Evolutionary conservation across 306 rosid genomes (phyloP).

Genomic region (Acacia melanoxylon): DNA sequence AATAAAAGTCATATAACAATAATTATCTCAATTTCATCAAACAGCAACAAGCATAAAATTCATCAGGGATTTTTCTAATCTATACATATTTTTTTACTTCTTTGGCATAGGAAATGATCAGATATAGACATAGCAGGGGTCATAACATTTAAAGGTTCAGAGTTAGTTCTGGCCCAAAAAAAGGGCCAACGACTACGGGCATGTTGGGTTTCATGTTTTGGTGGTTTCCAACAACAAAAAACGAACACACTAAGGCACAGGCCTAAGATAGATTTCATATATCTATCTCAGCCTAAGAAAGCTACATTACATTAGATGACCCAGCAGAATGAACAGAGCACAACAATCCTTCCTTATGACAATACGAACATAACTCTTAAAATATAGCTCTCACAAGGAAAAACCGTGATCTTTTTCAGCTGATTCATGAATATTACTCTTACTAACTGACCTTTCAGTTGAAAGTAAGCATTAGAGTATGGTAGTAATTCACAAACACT

Average conservation of each 20-base stretch:
- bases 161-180: neutral
- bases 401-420: conserved; percentile 5
- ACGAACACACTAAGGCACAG: neutral
- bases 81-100: neutral
- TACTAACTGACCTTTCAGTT: neutral
- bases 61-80: neutral
- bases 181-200: neutral
- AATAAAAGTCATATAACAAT: neutral
- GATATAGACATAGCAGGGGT: neutral
- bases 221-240: neutral
- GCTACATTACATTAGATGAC: neutral
- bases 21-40: conserved; percentile 4
- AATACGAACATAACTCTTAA: neutral
- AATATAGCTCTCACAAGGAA: conserved; percentile 5
- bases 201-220: no score
- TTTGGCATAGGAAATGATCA: neutral
- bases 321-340: conserved; percentile 12
- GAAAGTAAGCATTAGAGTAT: neutral
- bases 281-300: neutral
- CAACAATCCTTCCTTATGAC: neutral
- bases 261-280: neutral
- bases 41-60: conserved; percentile 9
- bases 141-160: neutral
- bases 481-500: neutral
- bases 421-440: neutral